Evolutionary conservation across 1,139 yeast genomes (phyloP).

Genomic region (Hemisphaericaspora lyxosophila): DNA sequence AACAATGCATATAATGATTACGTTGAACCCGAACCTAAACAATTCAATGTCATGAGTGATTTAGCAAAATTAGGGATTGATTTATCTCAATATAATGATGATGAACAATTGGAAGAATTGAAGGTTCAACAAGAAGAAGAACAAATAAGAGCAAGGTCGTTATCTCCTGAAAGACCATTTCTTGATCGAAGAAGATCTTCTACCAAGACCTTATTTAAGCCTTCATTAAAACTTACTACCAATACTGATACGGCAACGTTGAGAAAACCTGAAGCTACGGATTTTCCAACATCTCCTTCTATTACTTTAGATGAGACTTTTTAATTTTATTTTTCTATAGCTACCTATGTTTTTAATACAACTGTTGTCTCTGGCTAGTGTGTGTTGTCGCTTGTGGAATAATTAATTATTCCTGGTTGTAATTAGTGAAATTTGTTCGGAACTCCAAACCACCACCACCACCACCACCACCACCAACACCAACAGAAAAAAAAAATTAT

Average conservation of each 20-base stretch:
- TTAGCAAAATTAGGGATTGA: constrained; percentile 34
- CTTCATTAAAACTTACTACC: constrained; percentile 27
- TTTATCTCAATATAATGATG: constrained; percentile 22
- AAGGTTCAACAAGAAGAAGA: constrained; percentile 11
- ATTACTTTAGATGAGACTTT: constrained; percentile 41
- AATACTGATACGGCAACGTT: constrained; percentile 7
- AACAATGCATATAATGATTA: constrained; percentile 19
- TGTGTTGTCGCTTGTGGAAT: too few species aligned
- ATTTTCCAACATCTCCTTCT: constrained; percentile 35
- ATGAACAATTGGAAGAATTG: constrained; percentile 24
- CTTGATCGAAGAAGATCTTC: constrained; percentile 23
- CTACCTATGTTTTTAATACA: too few species aligned
- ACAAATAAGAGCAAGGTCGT: constrained; percentile 4
- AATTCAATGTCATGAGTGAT: constrained; percentile 28
- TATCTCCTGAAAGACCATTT: constrained; percentile 7
- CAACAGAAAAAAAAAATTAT: too few species aligned
- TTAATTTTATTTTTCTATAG: too few species aligned
- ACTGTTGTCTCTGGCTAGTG: too few species aligned
- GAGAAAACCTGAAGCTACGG: constrained; percentile 9
- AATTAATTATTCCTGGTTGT: too few species aligned
- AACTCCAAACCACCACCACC: too few species aligned
- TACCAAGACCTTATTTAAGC: constrained; percentile 40
- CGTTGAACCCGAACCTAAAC: constrained; percentile 42
- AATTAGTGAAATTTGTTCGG: too few species aligned
- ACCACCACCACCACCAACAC: too few species aligned